A percentile compares a stretch with the other conserved stretches of the same genome.
Evolutionary conservation across 2,329 filamentous ascomycete species (phyloP).

Genomic region (Teratosphaeriaceae sp.): DNA sequence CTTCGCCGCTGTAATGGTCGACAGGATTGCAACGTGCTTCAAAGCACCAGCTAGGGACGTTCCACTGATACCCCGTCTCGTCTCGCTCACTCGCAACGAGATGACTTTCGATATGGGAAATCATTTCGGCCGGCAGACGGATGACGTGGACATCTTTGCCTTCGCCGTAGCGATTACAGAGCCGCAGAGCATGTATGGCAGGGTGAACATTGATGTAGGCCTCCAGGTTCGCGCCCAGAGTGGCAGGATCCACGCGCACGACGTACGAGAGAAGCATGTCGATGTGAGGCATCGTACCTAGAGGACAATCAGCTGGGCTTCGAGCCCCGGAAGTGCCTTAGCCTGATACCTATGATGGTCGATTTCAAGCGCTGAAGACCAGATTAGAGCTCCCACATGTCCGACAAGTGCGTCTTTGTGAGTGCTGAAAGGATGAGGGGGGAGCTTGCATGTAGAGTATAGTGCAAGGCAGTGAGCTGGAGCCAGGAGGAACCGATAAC

Average conservation of each 20-base stretch:
- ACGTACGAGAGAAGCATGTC: conserved; percentile 6
- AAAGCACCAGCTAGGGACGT: not conserved
- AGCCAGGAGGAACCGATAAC: too few relatives aligned
- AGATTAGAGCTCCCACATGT: too few relatives aligned
- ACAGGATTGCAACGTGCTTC: not conserved
- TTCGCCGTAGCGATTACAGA: conserved; percentile 12
- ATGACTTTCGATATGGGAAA: conserved; percentile 8
- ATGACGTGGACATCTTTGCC: conserved; percentile 6
- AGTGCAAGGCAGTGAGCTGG: too few relatives aligned
- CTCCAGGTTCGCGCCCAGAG: conserved; percentile 9
- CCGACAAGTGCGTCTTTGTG: too few relatives aligned
- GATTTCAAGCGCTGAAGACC: too few relatives aligned
- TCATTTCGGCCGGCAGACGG: conserved; percentile 9
- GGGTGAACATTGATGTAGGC: conserved; percentile 8
- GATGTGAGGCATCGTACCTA: not conserved
- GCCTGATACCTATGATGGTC: not conserved
- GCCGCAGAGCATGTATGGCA: conserved; percentile 6
- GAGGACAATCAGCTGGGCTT: not conserved
- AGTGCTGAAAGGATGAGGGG: too few relatives aligned
- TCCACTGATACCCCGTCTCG: not conserved
- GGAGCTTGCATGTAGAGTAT: too few relatives aligned
- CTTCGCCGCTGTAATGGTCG: conserved; percentile 3
- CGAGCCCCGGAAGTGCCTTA: too few relatives aligned
- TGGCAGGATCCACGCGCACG: conserved; percentile 4
- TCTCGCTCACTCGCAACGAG: not conserved